Conservation (phyloP, 2,329 filamentous ascomycete species). For the Acephala macrosclerotiorum region DNA sequence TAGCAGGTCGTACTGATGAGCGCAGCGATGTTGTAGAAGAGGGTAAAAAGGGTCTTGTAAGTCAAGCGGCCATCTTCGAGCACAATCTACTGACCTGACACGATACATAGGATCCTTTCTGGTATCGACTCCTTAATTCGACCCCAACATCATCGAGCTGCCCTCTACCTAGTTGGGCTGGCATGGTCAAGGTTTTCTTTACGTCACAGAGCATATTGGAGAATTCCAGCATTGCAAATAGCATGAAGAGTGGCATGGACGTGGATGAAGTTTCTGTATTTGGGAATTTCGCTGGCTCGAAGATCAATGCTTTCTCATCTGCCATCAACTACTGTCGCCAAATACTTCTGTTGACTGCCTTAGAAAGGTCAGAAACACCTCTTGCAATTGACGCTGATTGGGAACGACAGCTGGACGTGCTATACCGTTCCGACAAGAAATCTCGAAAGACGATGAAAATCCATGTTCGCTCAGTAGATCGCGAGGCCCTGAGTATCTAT, state of each 20-base stretch:
- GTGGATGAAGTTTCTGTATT: constrained; percentile 48
- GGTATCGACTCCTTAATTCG: constrained; percentile 69
- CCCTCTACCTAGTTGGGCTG: constrained; percentile 58
- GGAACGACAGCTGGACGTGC: constrained; percentile 79
- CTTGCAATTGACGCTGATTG: constrained; percentile 76
- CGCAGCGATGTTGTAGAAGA: constrained; percentile 88
- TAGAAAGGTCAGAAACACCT: constrained; percentile 40
- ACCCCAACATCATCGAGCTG: constrained; percentile 51
- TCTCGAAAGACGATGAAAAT: constrained; percentile 65
- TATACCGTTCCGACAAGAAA: constrained; percentile 73
- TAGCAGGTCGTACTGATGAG: constrained; percentile 71
- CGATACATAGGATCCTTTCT: constrained; percentile 60
- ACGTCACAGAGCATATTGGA: constrained; percentile 43
- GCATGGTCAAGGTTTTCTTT: constrained; percentile 60
- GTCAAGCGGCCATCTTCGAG: constrained; percentile 36
- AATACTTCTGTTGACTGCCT: constrained; percentile 64
- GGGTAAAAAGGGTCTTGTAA: constrained; percentile 85
- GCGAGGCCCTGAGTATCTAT: constrained; percentile 51
- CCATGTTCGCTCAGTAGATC: constrained; percentile 56
- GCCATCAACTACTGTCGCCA: constrained; percentile 74
- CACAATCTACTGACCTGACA: constrained; percentile 10
- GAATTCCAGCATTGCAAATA: constrained; percentile 42
- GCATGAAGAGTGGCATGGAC: constrained; percentile 49
- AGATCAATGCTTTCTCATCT: constrained; percentile 66
- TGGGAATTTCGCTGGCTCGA: constrained; percentile 49